Percentiles rank a stretch among this genome's conserved stretches.
Evolutionary conservation across 306 rosid genomes (phyloP).

Genomic region (Fagus sylvatica): DNA sequence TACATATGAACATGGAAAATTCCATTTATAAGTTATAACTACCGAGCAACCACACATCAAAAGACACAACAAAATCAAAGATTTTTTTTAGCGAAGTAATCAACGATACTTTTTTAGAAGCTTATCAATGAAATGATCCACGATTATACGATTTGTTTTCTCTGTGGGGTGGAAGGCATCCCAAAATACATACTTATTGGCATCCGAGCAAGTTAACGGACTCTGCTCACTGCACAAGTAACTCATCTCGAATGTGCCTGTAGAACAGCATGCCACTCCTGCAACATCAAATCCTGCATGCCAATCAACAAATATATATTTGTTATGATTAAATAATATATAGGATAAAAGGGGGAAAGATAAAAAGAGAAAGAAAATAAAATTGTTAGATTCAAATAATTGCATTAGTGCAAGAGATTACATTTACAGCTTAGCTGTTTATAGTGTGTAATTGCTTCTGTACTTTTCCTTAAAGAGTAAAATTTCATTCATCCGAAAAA

Average conservation of each 20-base stretch:
- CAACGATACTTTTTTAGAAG: conserved; percentile 22
- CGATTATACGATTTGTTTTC: conserved; percentile 46
- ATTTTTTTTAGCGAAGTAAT: neutral
- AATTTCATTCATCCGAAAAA: too few relatives aligned
- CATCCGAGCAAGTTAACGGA: conserved; percentile 71
- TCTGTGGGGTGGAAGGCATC: conserved; percentile 60
- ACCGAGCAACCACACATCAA: neutral
- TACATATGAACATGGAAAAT: too few relatives aligned
- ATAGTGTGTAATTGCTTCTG: too few relatives aligned
- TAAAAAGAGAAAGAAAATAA: too few relatives aligned
- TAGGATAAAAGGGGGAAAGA: too few relatives aligned
- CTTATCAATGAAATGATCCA: conserved; percentile 5
- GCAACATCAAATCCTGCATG: conserved; percentile 60
- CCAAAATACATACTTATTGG: conserved; percentile 68
- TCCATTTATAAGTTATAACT: too few relatives aligned
- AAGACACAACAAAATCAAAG: neutral
- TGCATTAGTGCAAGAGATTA: too few relatives aligned
- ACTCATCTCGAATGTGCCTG: conserved; percentile 91
- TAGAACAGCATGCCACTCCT: conserved; percentile 78
- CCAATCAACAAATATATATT: neutral
- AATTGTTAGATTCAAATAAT: too few relatives aligned
- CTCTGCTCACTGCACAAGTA: conserved; percentile 61
- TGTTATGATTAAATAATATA: too few relatives aligned
- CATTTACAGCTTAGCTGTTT: too few relatives aligned
- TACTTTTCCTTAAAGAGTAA: too few relatives aligned